phyloP scores from a whole-genome alignment of 345 rosid genomes.

The Syzygium aromaticum region DNA sequence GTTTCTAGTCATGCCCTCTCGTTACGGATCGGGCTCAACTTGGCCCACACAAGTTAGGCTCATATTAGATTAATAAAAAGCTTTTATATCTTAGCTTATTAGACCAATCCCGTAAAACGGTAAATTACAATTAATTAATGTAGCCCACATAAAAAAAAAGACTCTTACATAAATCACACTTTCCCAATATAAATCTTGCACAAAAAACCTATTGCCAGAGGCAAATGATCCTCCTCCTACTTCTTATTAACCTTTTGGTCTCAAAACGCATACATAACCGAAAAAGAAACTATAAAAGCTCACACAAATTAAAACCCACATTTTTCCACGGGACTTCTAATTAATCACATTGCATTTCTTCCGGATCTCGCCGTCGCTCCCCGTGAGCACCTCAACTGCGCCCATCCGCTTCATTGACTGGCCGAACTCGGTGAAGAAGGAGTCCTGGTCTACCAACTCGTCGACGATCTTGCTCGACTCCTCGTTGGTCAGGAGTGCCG shows the following conservation, averaged over 20 bases:
- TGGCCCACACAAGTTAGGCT: no score
- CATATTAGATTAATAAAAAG: no score
- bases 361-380: slow-evolving; percentile 26
- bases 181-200: neutral
- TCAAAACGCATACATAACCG: neutral
- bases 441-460: neutral
- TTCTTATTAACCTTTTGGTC: neutral
- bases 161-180: no score
- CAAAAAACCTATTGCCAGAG: neutral
- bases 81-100: no score
- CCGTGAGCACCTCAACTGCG: slow-evolving; percentile 10
- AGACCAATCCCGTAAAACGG: no score
- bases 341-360: slow-evolving; percentile 17
- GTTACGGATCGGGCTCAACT: no score
- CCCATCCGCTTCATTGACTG: slow-evolving; percentile 31
- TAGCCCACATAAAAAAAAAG: no score
- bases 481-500: slow-evolving; percentile 12
- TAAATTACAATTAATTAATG: no score
- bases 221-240: neutral
- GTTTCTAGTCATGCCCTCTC: no score
- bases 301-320: neutral
- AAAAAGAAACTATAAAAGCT: neutral
- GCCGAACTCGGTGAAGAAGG: slow-evolving; percentile 14
- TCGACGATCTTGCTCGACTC: slow-evolving; percentile 1
- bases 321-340: neutral